Evolutionary conservation across 192 early-diverging fungal genomes (phyloP).

Genomic region (Podila epigama): DNA sequence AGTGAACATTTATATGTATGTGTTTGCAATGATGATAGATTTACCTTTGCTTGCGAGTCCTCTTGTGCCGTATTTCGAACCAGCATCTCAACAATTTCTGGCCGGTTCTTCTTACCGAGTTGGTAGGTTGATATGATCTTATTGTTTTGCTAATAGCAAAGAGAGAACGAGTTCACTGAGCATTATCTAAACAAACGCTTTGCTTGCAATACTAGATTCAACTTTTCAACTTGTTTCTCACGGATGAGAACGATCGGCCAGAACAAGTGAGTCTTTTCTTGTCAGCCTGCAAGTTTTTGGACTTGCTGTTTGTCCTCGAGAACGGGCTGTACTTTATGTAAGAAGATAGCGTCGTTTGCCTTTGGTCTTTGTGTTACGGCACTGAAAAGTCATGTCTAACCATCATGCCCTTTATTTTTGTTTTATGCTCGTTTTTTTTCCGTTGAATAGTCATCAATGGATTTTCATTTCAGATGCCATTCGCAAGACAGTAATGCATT

Average conservation of each 20-base stretch:
- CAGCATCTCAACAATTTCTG: constrained; percentile 90
- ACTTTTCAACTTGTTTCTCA: constrained; percentile 68
- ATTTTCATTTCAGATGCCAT: constrained; percentile 91
- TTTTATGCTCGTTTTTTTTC: neutral
- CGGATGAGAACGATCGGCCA: constrained; percentile 56
- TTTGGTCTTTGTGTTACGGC: neutral
- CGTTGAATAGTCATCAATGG: constrained; percentile 82
- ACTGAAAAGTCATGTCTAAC: neutral
- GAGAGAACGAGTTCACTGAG: neutral
- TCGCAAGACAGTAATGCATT: constrained; percentile 63
- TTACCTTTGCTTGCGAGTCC: constrained; percentile 82
- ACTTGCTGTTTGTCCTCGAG: constrained; percentile 80
- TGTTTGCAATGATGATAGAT: constrained; percentile 52
- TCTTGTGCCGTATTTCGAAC: constrained; percentile 80
- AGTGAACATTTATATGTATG: too few species aligned
- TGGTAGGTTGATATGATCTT: constrained; percentile 63
- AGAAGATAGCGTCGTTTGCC: constrained; percentile 4
- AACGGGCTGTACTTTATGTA: constrained; percentile 88
- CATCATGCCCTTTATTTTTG: neutral
- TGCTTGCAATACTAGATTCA: constrained; percentile 58
- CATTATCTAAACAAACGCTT: neutral
- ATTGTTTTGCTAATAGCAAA: neutral
- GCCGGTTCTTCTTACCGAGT: constrained; percentile 89
- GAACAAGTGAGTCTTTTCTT: constrained; percentile 79
- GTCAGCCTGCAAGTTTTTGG: constrained; percentile 89